Conservation (phyloP, 495 filamentous ascomycete genomes). For the Pseudoneurospora amorphoporcata region DNA sequence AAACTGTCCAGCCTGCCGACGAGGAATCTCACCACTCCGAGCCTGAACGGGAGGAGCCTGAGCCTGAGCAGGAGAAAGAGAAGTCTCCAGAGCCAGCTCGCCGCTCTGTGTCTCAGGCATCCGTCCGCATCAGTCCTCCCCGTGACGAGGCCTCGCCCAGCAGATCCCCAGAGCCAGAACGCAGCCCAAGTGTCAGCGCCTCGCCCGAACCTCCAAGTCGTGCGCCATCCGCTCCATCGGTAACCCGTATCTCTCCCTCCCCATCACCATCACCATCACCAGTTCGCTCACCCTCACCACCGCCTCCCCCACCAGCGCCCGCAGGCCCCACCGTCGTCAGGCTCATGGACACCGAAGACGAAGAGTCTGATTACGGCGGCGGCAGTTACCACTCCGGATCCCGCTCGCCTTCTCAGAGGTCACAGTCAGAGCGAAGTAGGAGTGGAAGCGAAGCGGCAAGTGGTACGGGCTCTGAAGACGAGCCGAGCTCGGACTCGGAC, state of each 20-base stretch:
- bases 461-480: background rate
- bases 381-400: background rate
- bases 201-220: constrained; percentile 1
- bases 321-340: constrained; percentile 21
- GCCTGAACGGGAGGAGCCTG: background rate
- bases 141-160: background rate
- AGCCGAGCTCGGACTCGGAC: constrained; percentile 10
- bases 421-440: background rate
- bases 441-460: background rate
- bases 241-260: background rate
- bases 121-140: background rate
- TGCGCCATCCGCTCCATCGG: background rate
- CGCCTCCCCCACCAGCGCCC: constrained; percentile 4
- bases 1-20: constrained; percentile 1
- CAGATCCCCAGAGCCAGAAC: background rate
- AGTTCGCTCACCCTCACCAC: background rate
- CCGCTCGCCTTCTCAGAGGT: background rate
- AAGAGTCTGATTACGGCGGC: constrained; percentile 2
- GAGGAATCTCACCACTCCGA: background rate
- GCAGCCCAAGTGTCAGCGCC: background rate
- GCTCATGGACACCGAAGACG: constrained; percentile 14
- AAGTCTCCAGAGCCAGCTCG: background rate
- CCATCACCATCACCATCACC: background rate
- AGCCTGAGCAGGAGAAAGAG: background rate
- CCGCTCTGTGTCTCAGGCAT: background rate